These are phyloP conservation scores for Magnaporthiopsis incrustans DNA, from an alignment of 2,329 filamentous ascomycete genomes.

Conservation along the genomic window DNA sequence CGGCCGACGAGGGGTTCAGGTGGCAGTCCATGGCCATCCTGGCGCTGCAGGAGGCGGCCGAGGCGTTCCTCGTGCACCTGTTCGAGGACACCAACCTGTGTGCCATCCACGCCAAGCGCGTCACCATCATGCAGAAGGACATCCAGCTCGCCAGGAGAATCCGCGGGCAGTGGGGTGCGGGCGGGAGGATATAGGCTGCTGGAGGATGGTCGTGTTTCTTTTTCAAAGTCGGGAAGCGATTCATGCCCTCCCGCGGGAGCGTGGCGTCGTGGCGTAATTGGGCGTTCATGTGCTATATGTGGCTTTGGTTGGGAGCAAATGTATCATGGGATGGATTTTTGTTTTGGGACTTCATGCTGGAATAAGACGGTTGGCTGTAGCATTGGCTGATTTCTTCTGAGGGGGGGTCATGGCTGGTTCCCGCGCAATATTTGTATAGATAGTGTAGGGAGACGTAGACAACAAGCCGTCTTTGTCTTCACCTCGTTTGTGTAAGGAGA, in stretches of 20 bases:
- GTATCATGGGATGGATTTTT: not conserved
- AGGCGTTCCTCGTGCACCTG: constrained; percentile 96
- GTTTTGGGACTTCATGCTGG: not conserved
- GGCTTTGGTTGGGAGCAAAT: not conserved
- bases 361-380: not conserved
- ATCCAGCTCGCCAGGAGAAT: constrained; percentile 85
- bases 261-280: not conserved
- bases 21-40: constrained; percentile 96
- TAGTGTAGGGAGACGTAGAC: not conserved
- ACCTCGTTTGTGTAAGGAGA: too few relatives aligned
- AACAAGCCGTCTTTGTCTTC: not conserved
- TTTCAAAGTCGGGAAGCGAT: not conserved
- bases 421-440: not conserved
- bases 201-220: not conserved
- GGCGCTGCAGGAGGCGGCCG: constrained; percentile 92
- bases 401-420: not conserved
- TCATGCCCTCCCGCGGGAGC: not conserved
- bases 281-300: not conserved
- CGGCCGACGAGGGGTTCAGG: constrained; percentile 61
- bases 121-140: constrained; percentile 92
- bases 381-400: not conserved
- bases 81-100: constrained; percentile 98
- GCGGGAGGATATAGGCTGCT: not conserved
- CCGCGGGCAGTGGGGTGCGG: constrained; percentile 26
- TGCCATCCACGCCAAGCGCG: constrained; percentile 98